Base-by-base conservation (phyloP, 2,329 filamentous ascomycete genomes). In the Pyricularia sp. region DNA sequence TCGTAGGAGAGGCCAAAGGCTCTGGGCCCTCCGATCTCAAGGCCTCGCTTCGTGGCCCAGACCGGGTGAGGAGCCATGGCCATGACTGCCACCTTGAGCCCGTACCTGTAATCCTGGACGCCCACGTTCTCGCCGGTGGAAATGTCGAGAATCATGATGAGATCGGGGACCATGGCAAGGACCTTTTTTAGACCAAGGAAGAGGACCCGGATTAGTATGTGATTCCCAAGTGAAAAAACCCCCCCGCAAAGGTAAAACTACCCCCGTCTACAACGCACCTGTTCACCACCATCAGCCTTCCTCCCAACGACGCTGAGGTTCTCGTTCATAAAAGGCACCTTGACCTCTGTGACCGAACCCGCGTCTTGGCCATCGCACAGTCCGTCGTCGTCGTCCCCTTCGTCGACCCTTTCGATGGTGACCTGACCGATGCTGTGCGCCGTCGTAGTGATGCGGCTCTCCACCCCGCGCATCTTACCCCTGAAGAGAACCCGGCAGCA, bases 291-390 rank as follows among this genome's bases (percentile, higher is more conserved):
- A n/a, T 69, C 69, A 0, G 69, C 71, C 4, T 64, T 70, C 3
- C 70, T 71, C 20, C 72, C 71, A 26, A 71, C 64, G 0, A 81
- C 83, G 64, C 81, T 85, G 64, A 92, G 89, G 73, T 91, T 92
- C 74, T 92, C 89, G 76, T 92, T 92, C 78, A 91, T 91, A 80
- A 91, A 91, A 0, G 89, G 88, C 66, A 92, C 88, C 74, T 86
- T 88, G 74, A 90, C 77, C 81, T 55, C 67, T 50, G 9, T n/a
- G 33, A 50, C 86, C 82, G 71, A 86, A 20, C 31, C 66, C 86
- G 71, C 75, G 33, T 69, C 76, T 69, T 58, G 70, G 68, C 66
- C 75, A 68, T 77, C 72, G 69, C 80, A 71, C 73, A 55, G 23
- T 70, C 73, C 77, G 69, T 69, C 77, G 69, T 69, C 76, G 70